These are phyloP conservation scores for Phytophthora pisi DNA, from an alignment of 352 stramenopile genomes.

Conservation along the genomic window DNA sequence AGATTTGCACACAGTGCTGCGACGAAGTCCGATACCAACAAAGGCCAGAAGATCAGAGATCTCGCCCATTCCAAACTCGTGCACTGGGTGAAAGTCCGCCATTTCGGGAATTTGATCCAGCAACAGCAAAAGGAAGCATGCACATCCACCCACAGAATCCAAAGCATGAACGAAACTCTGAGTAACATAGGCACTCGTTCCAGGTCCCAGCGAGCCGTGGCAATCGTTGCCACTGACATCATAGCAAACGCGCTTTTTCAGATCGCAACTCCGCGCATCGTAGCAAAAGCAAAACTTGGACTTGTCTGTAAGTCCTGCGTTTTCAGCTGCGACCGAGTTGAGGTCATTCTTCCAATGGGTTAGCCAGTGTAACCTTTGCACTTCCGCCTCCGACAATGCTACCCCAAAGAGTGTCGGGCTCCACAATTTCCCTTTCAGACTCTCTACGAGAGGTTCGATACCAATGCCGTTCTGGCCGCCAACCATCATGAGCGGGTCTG, in stretches of 20 bases:
- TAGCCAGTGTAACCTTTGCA: conserved; percentile 76
- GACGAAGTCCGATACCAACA: conserved; percentile 57
- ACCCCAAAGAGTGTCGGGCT: conserved; percentile 79
- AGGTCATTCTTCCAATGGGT: conserved; percentile 80
- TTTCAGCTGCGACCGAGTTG: conserved; percentile 65
- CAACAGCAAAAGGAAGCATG: conserved; percentile 73
- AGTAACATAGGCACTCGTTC: conserved; percentile 67
- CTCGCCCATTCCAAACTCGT: conserved; percentile 72
- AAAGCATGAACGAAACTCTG: conserved; percentile 70
- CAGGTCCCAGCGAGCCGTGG: conserved; percentile 70
- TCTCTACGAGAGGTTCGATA: conserved; percentile 49
- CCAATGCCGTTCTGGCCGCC: conserved; percentile 79
- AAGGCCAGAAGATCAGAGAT: conserved; percentile 70
- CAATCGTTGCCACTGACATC: conserved; percentile 82
- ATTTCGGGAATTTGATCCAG: conserved; percentile 82
- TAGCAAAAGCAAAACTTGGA: conserved; percentile 85
- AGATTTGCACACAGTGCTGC: conserved; percentile 66
- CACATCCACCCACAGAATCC: conserved; percentile 69
- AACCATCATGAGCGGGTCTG: conserved; percentile 69
- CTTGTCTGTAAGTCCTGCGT: conserved; percentile 66
- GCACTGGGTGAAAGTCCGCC: conserved; percentile 75
- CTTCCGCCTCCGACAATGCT: conserved; percentile 62
- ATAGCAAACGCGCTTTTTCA: conserved; percentile 57
- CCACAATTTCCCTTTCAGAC: conserved; percentile 75
- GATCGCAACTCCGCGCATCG: conserved; percentile 74